Conservation (phyloP, 805 yeast species). For the Wickerhamiella alocasiicola region DNA sequence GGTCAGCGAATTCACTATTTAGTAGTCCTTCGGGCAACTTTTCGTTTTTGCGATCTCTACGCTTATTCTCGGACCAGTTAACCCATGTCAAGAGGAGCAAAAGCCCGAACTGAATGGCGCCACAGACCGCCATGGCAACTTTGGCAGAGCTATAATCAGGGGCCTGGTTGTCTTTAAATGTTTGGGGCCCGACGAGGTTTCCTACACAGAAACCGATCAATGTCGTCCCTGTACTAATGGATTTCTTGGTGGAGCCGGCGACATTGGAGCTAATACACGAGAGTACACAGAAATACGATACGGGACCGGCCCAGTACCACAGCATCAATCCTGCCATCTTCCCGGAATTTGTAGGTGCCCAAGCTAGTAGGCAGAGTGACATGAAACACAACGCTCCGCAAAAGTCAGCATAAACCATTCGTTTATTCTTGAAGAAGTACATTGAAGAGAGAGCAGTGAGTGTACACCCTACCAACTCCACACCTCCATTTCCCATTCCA, state of each 20-base stretch:
- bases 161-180: conserved; percentile 43
- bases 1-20: conserved; percentile 38
- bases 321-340: conserved; percentile 33
- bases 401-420: conserved; percentile 32
- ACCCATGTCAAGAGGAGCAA: conserved; percentile 25
- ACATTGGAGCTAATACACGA: too few species aligned
- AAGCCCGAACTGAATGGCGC: conserved; percentile 32
- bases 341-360: conserved; percentile 29
- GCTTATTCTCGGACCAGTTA: conserved; percentile 29
- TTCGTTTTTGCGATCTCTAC: conserved; percentile 25
- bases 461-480: conserved; percentile 22
- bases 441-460: conserved; percentile 16
- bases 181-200: conserved; percentile 61
- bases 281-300: conserved; percentile 23
- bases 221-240: conserved; percentile 44
- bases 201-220: conserved; percentile 58
- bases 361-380: conserved; percentile 36
- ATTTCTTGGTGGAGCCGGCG: conserved; percentile 66
- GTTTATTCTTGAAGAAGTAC: conserved; percentile 11
- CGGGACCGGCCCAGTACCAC: conserved; percentile 27
- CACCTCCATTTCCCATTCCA: conserved; percentile 36
- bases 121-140: conserved; percentile 44
- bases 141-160: conserved; percentile 47
- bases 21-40: conserved; percentile 13
- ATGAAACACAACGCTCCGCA: conserved; percentile 37